Base-by-base conservation (phyloP, 352 stramenopile genomes). In the Phytopythium cucurbitacearum region DNA sequence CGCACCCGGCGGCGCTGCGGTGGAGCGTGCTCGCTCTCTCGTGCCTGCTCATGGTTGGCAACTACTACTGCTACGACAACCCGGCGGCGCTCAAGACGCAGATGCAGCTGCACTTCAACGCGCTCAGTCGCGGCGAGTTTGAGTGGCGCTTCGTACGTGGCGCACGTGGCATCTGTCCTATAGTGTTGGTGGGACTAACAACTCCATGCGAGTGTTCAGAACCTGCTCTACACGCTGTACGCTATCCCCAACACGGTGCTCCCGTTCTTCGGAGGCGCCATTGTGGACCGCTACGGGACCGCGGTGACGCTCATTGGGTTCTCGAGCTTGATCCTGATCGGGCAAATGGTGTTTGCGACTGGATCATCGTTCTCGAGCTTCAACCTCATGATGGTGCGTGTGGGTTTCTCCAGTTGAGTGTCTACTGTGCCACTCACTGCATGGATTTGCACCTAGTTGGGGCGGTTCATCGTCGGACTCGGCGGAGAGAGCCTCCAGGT, bases 211-310 rank as follows among this genome's bases (percentile, higher is more conserved):
- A 46, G 8, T 4, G n/a, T 1, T 5, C 21, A 97, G 82, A 97
- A 96, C 56, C 58, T 97, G 50, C 68, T 98, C 37, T 98, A 98
- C 69, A 97, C 88, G 15, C 61, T 97, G 48, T 97, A 97, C 65
- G 95, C 85, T 34, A 79, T 97, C 49, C 91, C 91, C 13, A 98
- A 97, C 59, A 92, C 97, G 33, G 54, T 97, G 35, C 57, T 98
- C 40, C 94, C 94, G 15, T 96, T 98, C 61, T 94, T 97, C 45
- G 94, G 94, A 33, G 94, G 93, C 15, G 83, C 93, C 15, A 70
- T 98, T 15, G 87, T 97, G 8, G 89, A 97, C 60, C 75, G 79
- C 37, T 91, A 94, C 36, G 93, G 93, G 34, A 82, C 89, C 11
- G 75, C 87, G 3, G 54, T 82, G 40, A 95, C 88, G 69, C 68